Percentiles rank a stretch among this genome's conserved stretches.
phyloP scores from a whole-genome alignment of 2,329 filamentous ascomycete species.

The Fusarium protoensiforme region DNA sequence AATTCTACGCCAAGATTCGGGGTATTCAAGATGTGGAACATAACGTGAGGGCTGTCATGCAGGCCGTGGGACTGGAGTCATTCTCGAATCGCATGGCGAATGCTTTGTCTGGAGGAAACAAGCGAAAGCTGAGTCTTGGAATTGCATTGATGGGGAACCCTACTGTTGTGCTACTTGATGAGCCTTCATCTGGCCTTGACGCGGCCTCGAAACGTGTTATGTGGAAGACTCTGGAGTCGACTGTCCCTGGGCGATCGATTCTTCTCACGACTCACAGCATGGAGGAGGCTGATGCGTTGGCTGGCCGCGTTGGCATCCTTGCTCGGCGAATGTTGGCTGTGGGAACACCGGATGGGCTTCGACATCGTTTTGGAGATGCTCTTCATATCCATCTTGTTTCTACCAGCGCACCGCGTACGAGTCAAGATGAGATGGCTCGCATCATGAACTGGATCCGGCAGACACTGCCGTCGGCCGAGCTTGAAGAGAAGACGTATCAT shows the following conservation, averaged over 20 bases:
- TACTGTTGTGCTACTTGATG: conserved; percentile 86
- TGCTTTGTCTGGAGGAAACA: conserved; percentile 89
- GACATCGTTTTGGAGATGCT: conserved; percentile 79
- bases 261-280: conserved; percentile 93
- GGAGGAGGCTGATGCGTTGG: conserved; percentile 94
- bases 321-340: conserved; percentile 87
- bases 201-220: conserved; percentile 91
- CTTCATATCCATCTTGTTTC: conserved; percentile 87
- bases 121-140: conserved; percentile 88
- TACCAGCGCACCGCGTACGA: conserved; percentile 78
- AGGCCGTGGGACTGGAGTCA: conserved; percentile 79
- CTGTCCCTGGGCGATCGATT: conserved; percentile 81
- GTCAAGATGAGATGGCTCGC: conserved; percentile 71
- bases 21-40: conserved; percentile 80
- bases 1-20: conserved; percentile 87
- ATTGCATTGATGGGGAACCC: conserved; percentile 96
- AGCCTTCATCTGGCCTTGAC: conserved; percentile 89
- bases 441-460: conserved; percentile 74
- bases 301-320: conserved; percentile 86
- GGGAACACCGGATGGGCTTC: conserved; percentile 78
- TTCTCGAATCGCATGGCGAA: conserved; percentile 81
- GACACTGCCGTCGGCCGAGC: conserved; percentile 71
- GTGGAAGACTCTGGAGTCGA: conserved; percentile 85
- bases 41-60: conserved; percentile 82
- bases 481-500: conserved; percentile 82